Percentiles rank a stretch among this genome's conserved stretches.
These are phyloP conservation scores for Ambispora gerdemannii DNA, from an alignment of 192 early-diverging fungal species.

Conservation along the genomic window DNA sequence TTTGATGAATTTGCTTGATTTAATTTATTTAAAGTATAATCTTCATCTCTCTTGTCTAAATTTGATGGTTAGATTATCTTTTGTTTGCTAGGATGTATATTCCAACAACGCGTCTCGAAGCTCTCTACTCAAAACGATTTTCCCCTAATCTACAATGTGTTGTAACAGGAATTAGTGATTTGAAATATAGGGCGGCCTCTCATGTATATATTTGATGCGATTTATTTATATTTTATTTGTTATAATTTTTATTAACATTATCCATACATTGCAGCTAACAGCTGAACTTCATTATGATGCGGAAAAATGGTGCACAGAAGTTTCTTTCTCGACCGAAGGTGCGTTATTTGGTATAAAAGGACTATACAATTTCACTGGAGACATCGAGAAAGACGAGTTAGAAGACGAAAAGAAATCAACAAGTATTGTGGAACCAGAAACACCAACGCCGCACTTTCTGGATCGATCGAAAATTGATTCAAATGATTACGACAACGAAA, in stretches of 20 bases:
- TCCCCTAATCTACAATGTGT: slow-evolving; percentile 53
- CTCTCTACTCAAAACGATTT: slow-evolving; percentile 56
- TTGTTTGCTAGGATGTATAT: slow-evolving; percentile 72
- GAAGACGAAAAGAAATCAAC: slow-evolving; percentile 33
- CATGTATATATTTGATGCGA: slow-evolving; percentile 38
- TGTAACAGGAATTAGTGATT: slow-evolving; percentile 61
- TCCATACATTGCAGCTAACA: slow-evolving; percentile 41
- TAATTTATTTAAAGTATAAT: background rate
- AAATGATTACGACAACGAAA: slow-evolving; percentile 30
- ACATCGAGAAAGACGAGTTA: slow-evolving; percentile 32
- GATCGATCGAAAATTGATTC: slow-evolving; percentile 8
- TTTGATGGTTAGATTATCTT: slow-evolving; percentile 57
- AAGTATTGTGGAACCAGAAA: slow-evolving; percentile 1
- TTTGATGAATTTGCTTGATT: background rate
- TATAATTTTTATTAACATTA: slow-evolving; percentile 6
- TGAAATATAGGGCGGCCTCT: slow-evolving; percentile 44
- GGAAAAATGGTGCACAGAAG: slow-evolving; percentile 70
- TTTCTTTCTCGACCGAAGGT: slow-evolving; percentile 73
- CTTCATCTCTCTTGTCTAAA: too few species aligned
- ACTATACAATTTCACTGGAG: slow-evolving; percentile 70
- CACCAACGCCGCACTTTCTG: too few species aligned
- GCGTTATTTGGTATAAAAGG: slow-evolving; percentile 76
- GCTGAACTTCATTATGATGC: slow-evolving; percentile 70
- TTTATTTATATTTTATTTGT: slow-evolving; percentile 1
- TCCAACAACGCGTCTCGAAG: slow-evolving; percentile 65